Evolutionary conservation across 2,329 filamentous ascomycete species (phyloP).

Genomic region (Macrophomina phaseolina): DNA sequence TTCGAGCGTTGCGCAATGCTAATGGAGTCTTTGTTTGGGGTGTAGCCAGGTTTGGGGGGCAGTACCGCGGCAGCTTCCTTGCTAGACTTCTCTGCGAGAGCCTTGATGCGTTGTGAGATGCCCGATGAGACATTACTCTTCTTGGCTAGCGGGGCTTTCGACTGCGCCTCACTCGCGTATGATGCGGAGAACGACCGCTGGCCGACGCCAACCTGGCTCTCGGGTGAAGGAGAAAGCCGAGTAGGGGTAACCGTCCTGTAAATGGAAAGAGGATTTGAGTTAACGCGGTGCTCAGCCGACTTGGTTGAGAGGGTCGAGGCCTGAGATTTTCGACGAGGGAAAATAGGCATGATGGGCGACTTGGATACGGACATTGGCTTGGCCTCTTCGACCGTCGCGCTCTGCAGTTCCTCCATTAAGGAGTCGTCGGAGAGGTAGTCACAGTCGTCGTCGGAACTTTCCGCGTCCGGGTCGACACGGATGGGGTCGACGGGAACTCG

Average conservation of each 20-base stretch:
- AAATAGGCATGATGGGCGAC: conserved; percentile 76
- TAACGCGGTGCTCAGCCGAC: conserved; percentile 39
- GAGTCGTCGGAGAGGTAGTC: conserved; percentile 75
- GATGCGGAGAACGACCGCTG: conserved; percentile 36
- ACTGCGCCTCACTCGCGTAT: conserved; percentile 28
- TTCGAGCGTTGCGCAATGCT: conserved; percentile 44
- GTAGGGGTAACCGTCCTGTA: conserved; percentile 31
- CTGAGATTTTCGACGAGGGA: conserved; percentile 46
- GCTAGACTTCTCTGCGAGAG: conserved; percentile 77
- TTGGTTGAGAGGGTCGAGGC: conserved; percentile 33
- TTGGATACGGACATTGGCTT: conserved; percentile 79
- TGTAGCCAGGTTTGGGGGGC: conserved; percentile 29
- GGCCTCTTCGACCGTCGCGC: conserved; percentile 82
- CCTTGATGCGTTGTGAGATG: conserved; percentile 94
- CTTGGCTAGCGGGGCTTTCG: conserved; percentile 57
- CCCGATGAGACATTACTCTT: conserved; percentile 86
- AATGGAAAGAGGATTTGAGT: conserved; percentile 25
- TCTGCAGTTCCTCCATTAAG: conserved; percentile 83
- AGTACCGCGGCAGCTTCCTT: conserved; percentile 46
- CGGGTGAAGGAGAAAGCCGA: conserved; percentile 40
- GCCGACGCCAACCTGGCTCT: conserved; percentile 30
- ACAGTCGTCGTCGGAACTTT: conserved; percentile 36
- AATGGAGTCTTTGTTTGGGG: conserved; percentile 39
- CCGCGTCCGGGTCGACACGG: conserved; percentile 22
- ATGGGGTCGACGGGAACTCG: conserved; percentile 25